Base-by-base conservation (phyloP, 169 alveolate genomes). In the Cryptosporidium bovis region DNA sequence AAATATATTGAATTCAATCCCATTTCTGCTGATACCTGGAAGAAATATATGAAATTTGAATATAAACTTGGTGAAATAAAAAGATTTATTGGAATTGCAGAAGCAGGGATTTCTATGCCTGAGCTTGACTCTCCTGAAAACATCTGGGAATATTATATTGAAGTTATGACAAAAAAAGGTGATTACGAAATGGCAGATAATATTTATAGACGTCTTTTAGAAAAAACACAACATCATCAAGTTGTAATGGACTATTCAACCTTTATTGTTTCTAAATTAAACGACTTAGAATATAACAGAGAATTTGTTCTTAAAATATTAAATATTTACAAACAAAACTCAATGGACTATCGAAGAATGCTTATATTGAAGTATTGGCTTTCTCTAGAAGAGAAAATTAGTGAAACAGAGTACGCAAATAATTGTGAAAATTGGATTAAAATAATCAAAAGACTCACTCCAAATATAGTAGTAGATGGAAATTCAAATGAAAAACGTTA, bases 1-100 rank as follows among this genome's bases (percentile, higher is more conserved):
- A 95, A 94, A 90, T 96, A 95, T 90, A 93, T 97, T 34, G 98
- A 97, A 91, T 69, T 91, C 13, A 93, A 95, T 82, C 98, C 99
- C 27, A 91, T 93, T 58, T 40, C 90, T 51, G 60, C 65, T 20
- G 40, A 65, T 18, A 1, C 46, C 10, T 82, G 92, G 91, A 33
- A 29, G 13, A 34, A 64, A 34, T 83, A 29, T 65, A 68, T 66
- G 60, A 27, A 33, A 15, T 66, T 82, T 36, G 66, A 65, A 71
- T 77, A 60, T 33, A 56, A 62, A n/a, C 71, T 77, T 7, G 29
- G 90, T 51, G 97, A 95, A 66, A n/a, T 64, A 40, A 94, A 93
- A 53, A 90, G 97, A 82, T 91, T 92, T 13, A 84, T 91, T 51
- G 64, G 71, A 8, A 90, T 95, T 31, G 92, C 91, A 68, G 95